These are phyloP conservation scores for Emergomyces africanus DNA, from an alignment of 2,329 filamentous ascomycete genomes.

Conservation along the genomic window DNA sequence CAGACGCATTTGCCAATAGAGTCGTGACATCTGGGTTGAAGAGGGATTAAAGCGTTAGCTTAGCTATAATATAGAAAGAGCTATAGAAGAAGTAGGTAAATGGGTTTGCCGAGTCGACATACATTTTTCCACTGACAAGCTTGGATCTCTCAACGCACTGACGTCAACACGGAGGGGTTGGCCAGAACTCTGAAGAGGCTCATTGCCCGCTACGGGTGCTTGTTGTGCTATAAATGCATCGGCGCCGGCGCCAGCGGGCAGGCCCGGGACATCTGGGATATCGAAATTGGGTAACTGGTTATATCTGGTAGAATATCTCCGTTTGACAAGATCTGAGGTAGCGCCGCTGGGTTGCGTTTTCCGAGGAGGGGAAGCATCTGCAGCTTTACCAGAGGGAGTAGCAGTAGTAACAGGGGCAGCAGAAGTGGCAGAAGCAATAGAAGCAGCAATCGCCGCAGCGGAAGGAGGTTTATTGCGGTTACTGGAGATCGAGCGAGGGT, in stretches of 20 bases:
- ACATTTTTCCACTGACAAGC: slow-evolving; percentile 68
- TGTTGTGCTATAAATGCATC: slow-evolving; percentile 43
- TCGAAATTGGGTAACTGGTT: slow-evolving; percentile 57
- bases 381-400: not conserved
- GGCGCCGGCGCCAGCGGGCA: slow-evolving; percentile 46
- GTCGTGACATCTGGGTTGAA: slow-evolving; percentile 36
- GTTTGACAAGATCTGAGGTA: slow-evolving; percentile 76
- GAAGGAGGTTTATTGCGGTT: slow-evolving; percentile 15
- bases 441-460: slow-evolving; percentile 18
- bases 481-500: slow-evolving; percentile 13
- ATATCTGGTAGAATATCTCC: slow-evolving; percentile 87
- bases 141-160: slow-evolving; percentile 66
- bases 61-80: not conserved
- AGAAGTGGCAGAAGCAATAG: slow-evolving; percentile 16
- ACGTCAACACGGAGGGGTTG: slow-evolving; percentile 59
- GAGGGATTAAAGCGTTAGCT: not conserved
- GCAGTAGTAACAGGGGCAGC: not conserved
- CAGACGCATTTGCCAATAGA: slow-evolving; percentile 70
- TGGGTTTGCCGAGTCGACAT: slow-evolving; percentile 23
- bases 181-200: slow-evolving; percentile 41
- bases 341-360: slow-evolving; percentile 34
- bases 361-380: slow-evolving; percentile 17
- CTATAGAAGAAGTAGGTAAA: not conserved
- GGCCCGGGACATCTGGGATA: slow-evolving; percentile 56
- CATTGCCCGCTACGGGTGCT: slow-evolving; percentile 30